These are phyloP conservation scores for Knufia petricola DNA, from an alignment of 2,329 filamentous ascomycete species.

Conservation along the genomic window DNA sequence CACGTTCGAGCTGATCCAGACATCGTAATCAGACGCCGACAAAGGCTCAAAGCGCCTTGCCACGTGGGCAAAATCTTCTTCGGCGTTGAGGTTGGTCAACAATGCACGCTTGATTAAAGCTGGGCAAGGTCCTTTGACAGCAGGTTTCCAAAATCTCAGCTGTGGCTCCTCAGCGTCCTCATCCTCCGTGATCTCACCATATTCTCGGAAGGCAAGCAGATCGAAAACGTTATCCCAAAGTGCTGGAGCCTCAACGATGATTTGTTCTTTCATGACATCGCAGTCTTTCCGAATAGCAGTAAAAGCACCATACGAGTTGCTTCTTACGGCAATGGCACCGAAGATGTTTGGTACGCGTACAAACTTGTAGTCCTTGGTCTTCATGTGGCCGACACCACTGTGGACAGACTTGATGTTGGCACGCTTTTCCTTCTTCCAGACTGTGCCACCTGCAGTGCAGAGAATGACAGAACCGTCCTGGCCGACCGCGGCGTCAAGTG, in stretches of 20 bases:
- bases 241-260: constrained; percentile 55
- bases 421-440: constrained; percentile 81
- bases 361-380: constrained; percentile 88
- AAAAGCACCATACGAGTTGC: constrained; percentile 83
- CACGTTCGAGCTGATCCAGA: constrained; percentile 44
- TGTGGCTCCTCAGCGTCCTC: constrained; percentile 34
- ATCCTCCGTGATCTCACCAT: constrained; percentile 42
- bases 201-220: constrained; percentile 57
- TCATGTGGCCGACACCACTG: constrained; percentile 34
- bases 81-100: constrained; percentile 37
- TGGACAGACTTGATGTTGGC: constrained; percentile 57
- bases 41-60: constrained; percentile 22
- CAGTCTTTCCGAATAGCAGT: constrained; percentile 77
- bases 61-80: constrained; percentile 30
- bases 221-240: constrained; percentile 66
- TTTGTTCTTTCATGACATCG: constrained; percentile 64
- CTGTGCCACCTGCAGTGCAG: constrained; percentile 81
- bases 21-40: constrained; percentile 24
- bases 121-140: constrained; percentile 8
- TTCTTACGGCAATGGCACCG: constrained; percentile 71
- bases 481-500: constrained; percentile 75
- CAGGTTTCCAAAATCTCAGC: constrained; percentile 38
- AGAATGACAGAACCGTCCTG: constrained; percentile 93
- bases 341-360: constrained; percentile 81
- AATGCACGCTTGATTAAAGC: constrained; percentile 32